Evolutionary conservation across 768 basidiomycete genomes (phyloP), one percentile per base, ranked within the genome.

Genomic region (Tricholoma furcatifolium): DNA sequence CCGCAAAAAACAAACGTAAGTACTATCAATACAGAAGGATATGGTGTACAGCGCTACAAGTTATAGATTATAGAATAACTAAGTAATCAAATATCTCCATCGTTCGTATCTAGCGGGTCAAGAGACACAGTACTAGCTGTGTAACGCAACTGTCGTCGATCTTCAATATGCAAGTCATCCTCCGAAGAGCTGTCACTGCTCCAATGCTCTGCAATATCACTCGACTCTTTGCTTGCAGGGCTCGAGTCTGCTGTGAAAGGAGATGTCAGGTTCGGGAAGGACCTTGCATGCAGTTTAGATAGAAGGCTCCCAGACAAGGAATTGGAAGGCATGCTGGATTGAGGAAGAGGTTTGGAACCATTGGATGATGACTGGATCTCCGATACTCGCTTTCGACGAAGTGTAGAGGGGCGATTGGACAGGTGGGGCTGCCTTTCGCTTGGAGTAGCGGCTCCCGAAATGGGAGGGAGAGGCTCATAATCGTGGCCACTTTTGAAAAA

Each of bases 121-220:
- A 47, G 35, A 38, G 50, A 27, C 31, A 32, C 9, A 36, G 35
- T 44, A 27, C 27, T 27, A 20, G 56, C 47, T 24, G 58, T 43
- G 31, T 46, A 32, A 12, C 53, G 59, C 36, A 58, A 42, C 38
- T 53, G 52, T 39, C 58, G 52, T 39, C 49, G 46, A 50, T 60
- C 65, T 47, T 60, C 55, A 17, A 55, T 50, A 15, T 50, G 40
- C 30, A 66, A 36, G 30, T 69, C 73, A 44, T 76, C 78, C 31
- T 80, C 82, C 14, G 80, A 80, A 10, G 82, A 84, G 49, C 77
- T 83, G 60, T 84, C 82, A 47, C 79, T 85, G 58, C 82, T 82
- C 81, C 83, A 84, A 1, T 67, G 65, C 42, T 74, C 77, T 15
- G 64, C 46, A 18, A 36, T 66, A 15, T 59, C 57, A 51, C 67